Conservation (phyloP, 2,329 filamentous ascomycete species). For the Fusarium secorum region DNA sequence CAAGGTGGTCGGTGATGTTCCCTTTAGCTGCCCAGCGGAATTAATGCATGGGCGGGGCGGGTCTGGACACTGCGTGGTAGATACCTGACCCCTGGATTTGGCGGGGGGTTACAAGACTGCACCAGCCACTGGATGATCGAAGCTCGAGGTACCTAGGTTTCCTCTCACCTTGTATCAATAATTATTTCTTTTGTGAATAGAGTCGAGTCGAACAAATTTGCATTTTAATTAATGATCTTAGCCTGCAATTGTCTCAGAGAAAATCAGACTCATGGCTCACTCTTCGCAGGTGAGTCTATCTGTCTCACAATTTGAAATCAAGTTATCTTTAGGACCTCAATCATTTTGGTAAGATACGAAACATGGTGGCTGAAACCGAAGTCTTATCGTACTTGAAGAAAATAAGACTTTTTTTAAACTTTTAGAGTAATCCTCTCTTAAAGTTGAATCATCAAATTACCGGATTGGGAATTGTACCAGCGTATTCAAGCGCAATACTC, state of each 20-base stretch:
- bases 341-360: neutral
- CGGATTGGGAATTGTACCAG: slow-evolving; percentile 2
- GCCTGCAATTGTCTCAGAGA: neutral
- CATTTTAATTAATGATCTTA: neutral
- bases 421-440: neutral
- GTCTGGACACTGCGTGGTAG: slow-evolving; percentile 9
- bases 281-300: neutral
- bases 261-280: neutral
- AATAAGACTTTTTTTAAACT: neutral
- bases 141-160: slow-evolving; percentile 1
- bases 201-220: neutral
- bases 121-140: slow-evolving; percentile 14
- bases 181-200: neutral
- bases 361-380: neutral
- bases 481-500: slow-evolving; percentile 2
- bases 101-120: neutral
- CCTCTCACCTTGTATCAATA: neutral
- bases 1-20: slow-evolving; percentile 39
- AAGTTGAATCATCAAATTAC: neutral
- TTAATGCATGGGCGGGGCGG: slow-evolving; percentile 22
- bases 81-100: slow-evolving; percentile 31
- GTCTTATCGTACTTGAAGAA: neutral
- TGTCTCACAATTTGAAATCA: neutral
- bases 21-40: slow-evolving; percentile 35
- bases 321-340: neutral